Evolutionary conservation across 139 green algal species (phyloP), one percentile per base, ranked within the genome.

Genomic region (Picochlorum sp.): DNA sequence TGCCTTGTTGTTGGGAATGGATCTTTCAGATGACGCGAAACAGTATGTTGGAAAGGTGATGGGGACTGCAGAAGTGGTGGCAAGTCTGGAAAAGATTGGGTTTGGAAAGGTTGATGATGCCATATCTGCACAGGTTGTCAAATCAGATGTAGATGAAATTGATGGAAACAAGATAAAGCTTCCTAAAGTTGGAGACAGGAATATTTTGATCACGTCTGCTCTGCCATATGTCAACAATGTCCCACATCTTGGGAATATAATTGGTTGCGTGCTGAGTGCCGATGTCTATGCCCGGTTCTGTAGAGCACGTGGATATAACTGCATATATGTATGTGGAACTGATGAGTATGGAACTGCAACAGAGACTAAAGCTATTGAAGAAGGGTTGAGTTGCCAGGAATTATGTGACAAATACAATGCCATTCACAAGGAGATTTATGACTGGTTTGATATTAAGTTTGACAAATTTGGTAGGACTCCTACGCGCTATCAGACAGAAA

Each of bases 181-280:
- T 52, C 84, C 84, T 6, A 60, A 73, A 28, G 54, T 62, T n/a
- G 80, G 80, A 8, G 49, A 79, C 34, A 71, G 77, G 30, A 89
- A 89, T 62, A 63, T 90, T 14, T 52, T 87, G 16, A 91, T 98
- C 75, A 98, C 92, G 4, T 89, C 73, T 31, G 92, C 92, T 4
- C 83, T 98, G 68, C 92, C 92, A 1, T 98, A 98, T 66, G 92
- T 98, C n/a, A 98, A 98, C 81, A 98, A 98, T 72, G 91, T 98
- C 60, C 92, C 92, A 0, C 92, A 98, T 70, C 81, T 98, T 54
- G 92, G 92, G 57, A 98, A 98, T 86, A 98, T 98, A 77, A 97
- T 98, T 49, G 92, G 92, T 37, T 96, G 90, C 68, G 92, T 98
- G 49, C 77, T 98, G n/a, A 69, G 73, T 23, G 92, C 92, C 0